Conservation (phyloP, 257 asterid genomes). For the Avicennia marina region DNA sequence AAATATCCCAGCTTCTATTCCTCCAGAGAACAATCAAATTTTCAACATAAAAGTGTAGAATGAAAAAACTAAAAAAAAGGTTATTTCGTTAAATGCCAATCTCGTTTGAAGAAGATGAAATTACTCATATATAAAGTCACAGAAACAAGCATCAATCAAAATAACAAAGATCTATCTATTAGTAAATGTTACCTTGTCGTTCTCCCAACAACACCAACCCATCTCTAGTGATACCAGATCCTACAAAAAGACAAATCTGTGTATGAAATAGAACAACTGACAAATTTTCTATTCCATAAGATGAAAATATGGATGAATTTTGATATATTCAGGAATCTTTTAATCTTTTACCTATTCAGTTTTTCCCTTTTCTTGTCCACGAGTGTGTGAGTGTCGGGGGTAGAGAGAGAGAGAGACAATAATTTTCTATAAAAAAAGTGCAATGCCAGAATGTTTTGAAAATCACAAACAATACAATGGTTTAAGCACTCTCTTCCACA, state of each 20-base stretch:
- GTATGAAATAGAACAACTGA: slow-evolving; percentile 2
- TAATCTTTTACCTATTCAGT: no score
- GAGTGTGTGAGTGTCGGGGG: no score
- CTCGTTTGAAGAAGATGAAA: slow-evolving; percentile 1
- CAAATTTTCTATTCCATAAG: slow-evolving; percentile 6
- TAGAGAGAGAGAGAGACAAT: background rate
- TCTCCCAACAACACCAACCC: slow-evolving; percentile 79
- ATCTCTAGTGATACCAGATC: slow-evolving; percentile 78
- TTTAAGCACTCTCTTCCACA: slow-evolving; percentile 6
- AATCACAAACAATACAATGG: background rate
- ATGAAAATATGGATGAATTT: background rate
- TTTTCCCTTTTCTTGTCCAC: no score
- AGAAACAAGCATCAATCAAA: background rate
- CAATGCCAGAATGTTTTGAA: no score
- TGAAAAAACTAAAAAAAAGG: no score
- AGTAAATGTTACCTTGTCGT: slow-evolving; percentile 53
- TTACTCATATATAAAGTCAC: slow-evolving; percentile 1
- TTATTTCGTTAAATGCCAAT: slow-evolving; percentile 7
- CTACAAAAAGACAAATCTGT: slow-evolving; percentile 32
- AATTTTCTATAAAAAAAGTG: no score
- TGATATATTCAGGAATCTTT: background rate
- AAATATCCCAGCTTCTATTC: no score
- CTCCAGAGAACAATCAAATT: background rate
- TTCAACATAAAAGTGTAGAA: no score
- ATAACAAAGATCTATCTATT: background rate